Percentiles rank a stretch among this genome's conserved stretches.
These are phyloP conservation scores for Ogataea zsoltii DNA, from an alignment of 805 yeast genomes.

Conservation along the genomic window DNA sequence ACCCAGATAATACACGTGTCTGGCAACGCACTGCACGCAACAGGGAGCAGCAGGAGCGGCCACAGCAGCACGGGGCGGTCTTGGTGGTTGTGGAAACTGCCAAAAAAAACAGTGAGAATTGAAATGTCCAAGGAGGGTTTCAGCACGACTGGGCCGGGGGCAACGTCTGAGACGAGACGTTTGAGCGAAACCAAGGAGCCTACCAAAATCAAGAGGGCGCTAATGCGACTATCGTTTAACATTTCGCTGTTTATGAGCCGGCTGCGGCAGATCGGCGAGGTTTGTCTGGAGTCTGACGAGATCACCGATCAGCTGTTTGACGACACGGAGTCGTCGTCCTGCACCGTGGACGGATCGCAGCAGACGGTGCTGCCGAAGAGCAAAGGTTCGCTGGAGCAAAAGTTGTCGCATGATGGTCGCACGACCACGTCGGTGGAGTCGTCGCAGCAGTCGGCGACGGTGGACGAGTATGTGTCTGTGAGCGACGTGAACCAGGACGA, in stretches of 20 bases:
- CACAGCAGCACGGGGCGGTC: neutral
- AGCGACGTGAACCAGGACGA: slow-evolving; percentile 2
- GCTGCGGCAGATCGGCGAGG: slow-evolving; percentile 48
- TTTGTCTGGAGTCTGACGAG: slow-evolving; percentile 50
- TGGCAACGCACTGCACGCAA: neutral
- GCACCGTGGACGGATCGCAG: neutral
- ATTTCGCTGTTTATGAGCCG: slow-evolving; percentile 37
- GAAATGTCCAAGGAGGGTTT: slow-evolving; percentile 1
- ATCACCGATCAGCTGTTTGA: slow-evolving; percentile 51
- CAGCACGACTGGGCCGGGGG: neutral
- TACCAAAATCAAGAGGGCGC: slow-evolving; percentile 18
- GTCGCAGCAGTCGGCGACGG: neutral
- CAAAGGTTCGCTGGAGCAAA: slow-evolving; percentile 11
- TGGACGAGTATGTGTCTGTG: neutral
- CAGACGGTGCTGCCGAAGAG: neutral
- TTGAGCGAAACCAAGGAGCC: slow-evolving; percentile 10
- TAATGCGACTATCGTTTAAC: slow-evolving; percentile 41
- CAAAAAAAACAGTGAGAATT: neutral
- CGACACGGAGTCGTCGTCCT: slow-evolving; percentile 14
- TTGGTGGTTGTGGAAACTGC: neutral
- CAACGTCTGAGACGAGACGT: neutral
- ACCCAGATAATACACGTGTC: neutral
- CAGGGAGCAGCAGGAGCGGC: neutral
- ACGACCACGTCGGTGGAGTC: slow-evolving; percentile 15
- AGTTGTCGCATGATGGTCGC: slow-evolving; percentile 16